These are phyloP conservation scores for Silene conica DNA, from an alignment of 148 eudicot genomes.

Conservation along the genomic window DNA sequence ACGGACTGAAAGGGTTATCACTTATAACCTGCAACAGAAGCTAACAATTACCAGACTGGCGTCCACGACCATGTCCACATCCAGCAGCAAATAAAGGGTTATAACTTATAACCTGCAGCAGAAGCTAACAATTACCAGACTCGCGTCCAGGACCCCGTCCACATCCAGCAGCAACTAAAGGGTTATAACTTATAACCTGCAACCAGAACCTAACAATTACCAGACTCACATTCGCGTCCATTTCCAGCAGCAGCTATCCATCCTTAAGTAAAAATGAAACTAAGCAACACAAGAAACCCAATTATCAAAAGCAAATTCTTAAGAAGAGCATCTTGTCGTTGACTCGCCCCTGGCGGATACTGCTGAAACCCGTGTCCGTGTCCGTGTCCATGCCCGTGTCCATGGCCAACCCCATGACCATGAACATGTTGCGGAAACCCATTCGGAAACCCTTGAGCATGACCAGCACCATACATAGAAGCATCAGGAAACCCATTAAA, in stretches of 20 bases:
- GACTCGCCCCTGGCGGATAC: slow-evolving; percentile 13
- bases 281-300: slow-evolving; percentile 32
- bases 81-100: too few species aligned
- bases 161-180: too few species aligned
- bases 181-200: background rate
- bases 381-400: slow-evolving; percentile 16
- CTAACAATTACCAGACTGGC: slow-evolving; percentile 13
- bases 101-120: slow-evolving; percentile 3
- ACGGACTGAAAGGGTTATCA: background rate
- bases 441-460: slow-evolving; percentile 37
- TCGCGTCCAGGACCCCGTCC: too few species aligned
- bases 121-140: slow-evolving; percentile 18
- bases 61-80: too few species aligned
- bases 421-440: slow-evolving; percentile 37
- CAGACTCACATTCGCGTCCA: background rate
- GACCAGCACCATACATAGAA: slow-evolving; percentile 37
- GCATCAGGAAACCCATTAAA: slow-evolving; percentile 46
- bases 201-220: slow-evolving; percentile 20
- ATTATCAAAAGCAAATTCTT: slow-evolving; percentile 39
- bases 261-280: slow-evolving; percentile 32
- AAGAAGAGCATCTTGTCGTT: slow-evolving; percentile 39
- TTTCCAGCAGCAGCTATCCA: background rate
- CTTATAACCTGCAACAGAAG: slow-evolving; percentile 5
- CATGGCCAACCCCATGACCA: slow-evolving; percentile 22
- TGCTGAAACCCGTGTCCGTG: slow-evolving; percentile 15